phyloP scores from a whole-genome alignment of 495 filamentous ascomycete genomes.

The Astrothelium subdiscretum region DNA sequence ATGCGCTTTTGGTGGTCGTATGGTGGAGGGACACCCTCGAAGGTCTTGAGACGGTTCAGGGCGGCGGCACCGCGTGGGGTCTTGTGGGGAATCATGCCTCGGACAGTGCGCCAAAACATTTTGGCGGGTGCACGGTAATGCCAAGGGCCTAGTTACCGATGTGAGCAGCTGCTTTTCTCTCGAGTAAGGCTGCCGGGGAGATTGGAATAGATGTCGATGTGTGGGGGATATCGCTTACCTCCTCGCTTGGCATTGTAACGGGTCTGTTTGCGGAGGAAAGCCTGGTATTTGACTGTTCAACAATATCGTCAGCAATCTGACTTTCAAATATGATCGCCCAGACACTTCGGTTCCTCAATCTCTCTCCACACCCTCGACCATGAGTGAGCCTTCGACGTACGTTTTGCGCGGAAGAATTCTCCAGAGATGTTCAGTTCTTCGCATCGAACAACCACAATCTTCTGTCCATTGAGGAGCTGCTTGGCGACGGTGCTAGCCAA shows the following conservation, averaged over 20 bases:
- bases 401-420: constrained; percentile 99
- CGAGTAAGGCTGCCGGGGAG: neutral
- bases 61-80: constrained; percentile 92
- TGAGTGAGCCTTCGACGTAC: constrained; percentile 51
- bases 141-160: constrained; percentile 66
- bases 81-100: constrained; percentile 99
- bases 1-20: constrained; percentile 99
- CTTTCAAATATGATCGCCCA: too few relatives aligned
- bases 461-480: constrained; percentile 98
- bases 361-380: neutral
- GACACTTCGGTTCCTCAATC: neutral
- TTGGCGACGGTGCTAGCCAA: constrained; percentile 98
- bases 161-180: neutral
- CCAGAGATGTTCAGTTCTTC: constrained; percentile 99
- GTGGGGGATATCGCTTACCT: constrained; percentile 47
- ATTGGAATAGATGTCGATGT: constrained; percentile 1
- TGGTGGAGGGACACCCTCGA: constrained; percentile 97
- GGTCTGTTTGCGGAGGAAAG: constrained; percentile 99
- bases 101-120: constrained; percentile 99
- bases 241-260: constrained; percentile 98
- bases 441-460: constrained; percentile 97
- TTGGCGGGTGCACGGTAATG: constrained; percentile 97
- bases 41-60: constrained; percentile 96
- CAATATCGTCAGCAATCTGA: neutral
- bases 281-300: constrained; percentile 92